phyloP scores from a whole-genome alignment of 768 basidiomycete genomes.

The Leucocoprinus sp. region DNA sequence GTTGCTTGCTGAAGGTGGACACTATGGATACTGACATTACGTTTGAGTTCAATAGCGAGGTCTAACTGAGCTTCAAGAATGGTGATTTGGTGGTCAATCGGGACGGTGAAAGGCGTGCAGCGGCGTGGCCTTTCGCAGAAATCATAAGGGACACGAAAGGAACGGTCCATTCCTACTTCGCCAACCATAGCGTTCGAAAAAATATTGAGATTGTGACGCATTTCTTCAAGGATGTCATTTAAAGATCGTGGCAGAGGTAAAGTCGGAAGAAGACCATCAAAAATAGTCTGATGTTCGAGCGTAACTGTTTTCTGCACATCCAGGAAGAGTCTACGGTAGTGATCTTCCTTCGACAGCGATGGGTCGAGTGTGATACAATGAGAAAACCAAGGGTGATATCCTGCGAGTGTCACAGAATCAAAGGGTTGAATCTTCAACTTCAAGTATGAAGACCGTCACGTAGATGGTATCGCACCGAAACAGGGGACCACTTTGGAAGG shows the following conservation, averaged over 20 bases:
- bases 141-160: slow-evolving; percentile 63
- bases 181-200: slow-evolving; percentile 79
- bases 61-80: slow-evolving; percentile 81
- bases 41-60: slow-evolving; percentile 69
- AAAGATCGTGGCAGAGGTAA: slow-evolving; percentile 73
- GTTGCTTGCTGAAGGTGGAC: slow-evolving; percentile 72
- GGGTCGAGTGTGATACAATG: slow-evolving; percentile 57
- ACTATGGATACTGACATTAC: slow-evolving; percentile 83
- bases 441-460: background rate
- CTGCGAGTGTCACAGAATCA: slow-evolving; percentile 31
- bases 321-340: slow-evolving; percentile 71
- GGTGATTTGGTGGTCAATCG: slow-evolving; percentile 70
- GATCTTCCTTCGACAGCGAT: slow-evolving; percentile 48
- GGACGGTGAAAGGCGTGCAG: slow-evolving; percentile 72
- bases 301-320: slow-evolving; percentile 8
- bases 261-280: slow-evolving; percentile 48
- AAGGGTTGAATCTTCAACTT: background rate
- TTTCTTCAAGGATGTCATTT: slow-evolving; percentile 43
- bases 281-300: slow-evolving; percentile 28
- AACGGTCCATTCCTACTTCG: slow-evolving; percentile 87
- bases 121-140: slow-evolving; percentile 39
- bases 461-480: slow-evolving; percentile 59
- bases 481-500: slow-evolving; percentile 73
- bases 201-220: slow-evolving; percentile 50
- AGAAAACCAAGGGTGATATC: slow-evolving; percentile 93